Percentiles rank a stretch among this genome's conserved stretches.
phyloP scores from a whole-genome alignment of 2,329 filamentous ascomycete species.

The Colletotrichum neosansevieriae region DNA sequence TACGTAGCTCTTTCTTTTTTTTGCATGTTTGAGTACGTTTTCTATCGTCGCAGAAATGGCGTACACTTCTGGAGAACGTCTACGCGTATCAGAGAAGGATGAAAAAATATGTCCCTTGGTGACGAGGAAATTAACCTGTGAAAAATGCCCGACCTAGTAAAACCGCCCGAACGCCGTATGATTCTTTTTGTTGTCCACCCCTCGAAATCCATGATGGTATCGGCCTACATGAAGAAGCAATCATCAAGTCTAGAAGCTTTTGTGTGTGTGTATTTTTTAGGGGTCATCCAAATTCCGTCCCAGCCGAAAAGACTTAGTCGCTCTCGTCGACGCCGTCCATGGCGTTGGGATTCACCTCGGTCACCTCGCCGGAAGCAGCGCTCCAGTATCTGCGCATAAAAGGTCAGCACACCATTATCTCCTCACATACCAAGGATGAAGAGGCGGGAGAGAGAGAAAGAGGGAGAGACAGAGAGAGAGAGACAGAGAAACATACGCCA shows the following conservation, averaged over 20 bases:
- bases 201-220: slow-evolving; percentile 42
- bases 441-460: background rate
- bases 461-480: background rate
- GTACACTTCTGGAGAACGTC: background rate
- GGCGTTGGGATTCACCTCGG: slow-evolving; percentile 59
- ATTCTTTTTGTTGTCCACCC: slow-evolving; percentile 36
- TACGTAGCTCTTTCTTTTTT: slow-evolving; percentile 20
- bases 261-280: background rate
- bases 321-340: slow-evolving; percentile 52
- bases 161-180: slow-evolving; percentile 37
- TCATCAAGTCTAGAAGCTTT: slow-evolving; percentile 40
- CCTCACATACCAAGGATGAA: background rate
- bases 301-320: slow-evolving; percentile 18
- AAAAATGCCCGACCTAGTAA: slow-evolving; percentile 25
- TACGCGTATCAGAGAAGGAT: slow-evolving; percentile 1
- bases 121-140: background rate
- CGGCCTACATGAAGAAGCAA: slow-evolving; percentile 41
- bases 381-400: slow-evolving; percentile 67
- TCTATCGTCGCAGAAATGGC: background rate
- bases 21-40: background rate
- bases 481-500: slow-evolving; percentile 68
- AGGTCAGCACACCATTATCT: slow-evolving; percentile 4
- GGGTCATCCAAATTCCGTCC: background rate
- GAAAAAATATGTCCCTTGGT: background rate
- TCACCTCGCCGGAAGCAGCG: slow-evolving; percentile 69